These are phyloP conservation scores for Leptographium procerum DNA, from an alignment of 2,329 filamentous ascomycete genomes.

Conservation along the genomic window DNA sequence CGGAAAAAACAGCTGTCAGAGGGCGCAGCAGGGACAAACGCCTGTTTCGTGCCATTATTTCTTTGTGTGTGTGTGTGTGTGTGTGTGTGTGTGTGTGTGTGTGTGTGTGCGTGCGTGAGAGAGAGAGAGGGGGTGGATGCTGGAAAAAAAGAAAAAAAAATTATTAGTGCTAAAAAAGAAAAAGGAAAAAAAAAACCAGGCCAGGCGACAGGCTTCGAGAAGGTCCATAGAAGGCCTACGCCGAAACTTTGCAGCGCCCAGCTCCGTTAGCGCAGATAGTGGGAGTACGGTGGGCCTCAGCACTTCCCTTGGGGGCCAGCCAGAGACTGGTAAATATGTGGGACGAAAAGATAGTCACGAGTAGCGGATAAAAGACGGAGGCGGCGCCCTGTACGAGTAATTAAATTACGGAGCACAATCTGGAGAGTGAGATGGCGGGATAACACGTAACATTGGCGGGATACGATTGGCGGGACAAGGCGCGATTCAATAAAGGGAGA, in stretches of 20 bases:
- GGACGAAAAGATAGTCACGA: neutral
- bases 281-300: neutral
- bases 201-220: neutral
- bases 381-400: neutral
- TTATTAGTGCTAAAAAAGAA: too few species aligned
- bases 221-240: neutral
- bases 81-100: too few species aligned
- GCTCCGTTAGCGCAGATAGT: neutral
- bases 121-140: neutral
- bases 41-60: neutral
- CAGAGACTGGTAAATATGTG: too few species aligned
- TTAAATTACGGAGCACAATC: neutral
- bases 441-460: neutral
- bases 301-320: neutral
- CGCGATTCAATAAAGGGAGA: neutral
- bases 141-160: neutral
- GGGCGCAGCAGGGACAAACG: neutral
- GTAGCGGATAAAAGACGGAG: neutral
- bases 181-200: neutral
- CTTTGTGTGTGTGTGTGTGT: neutral
- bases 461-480: neutral
- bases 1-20: neutral
- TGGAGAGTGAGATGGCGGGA: neutral
- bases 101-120: too few species aligned
- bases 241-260: neutral